Conservation (phyloP, 352 stramenopile genomes). For the Phytophthora agathidicida region DNA sequence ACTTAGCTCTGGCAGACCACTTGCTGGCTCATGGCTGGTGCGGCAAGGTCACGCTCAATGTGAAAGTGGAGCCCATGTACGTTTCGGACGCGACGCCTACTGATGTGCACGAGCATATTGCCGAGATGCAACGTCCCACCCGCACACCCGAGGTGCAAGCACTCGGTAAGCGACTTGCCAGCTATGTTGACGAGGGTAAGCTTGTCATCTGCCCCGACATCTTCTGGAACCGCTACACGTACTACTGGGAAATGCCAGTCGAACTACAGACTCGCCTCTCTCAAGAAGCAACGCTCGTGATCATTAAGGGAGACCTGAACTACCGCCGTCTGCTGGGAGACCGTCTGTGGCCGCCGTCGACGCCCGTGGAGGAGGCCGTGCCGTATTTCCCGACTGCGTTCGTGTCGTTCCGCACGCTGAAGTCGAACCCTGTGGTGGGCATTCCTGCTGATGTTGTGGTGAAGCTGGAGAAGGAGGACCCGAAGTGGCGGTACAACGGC, state of each 20-base stretch:
- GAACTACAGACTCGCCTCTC: conserved; percentile 37
- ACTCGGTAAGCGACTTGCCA: conserved; percentile 45
- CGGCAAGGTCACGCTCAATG: conserved; percentile 65
- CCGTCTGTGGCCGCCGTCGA: conserved; percentile 89
- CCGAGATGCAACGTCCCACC: conserved; percentile 39
- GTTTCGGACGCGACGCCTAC: conserved; percentile 71
- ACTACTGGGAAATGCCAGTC: conserved; percentile 69
- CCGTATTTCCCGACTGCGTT: conserved; percentile 77
- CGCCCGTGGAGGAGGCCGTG: conserved; percentile 85
- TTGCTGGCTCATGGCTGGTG: conserved; percentile 59
- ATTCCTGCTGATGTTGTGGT: conserved; percentile 49
- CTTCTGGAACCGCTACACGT: conserved; percentile 80
- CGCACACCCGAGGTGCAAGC: conserved; percentile 48
- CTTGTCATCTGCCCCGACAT: conserved; percentile 38
- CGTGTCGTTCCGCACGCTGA: conserved; percentile 73
- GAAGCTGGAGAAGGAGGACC: conserved; percentile 54
- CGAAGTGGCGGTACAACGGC: conserved; percentile 71
- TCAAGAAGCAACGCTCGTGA: conserved; percentile 80
- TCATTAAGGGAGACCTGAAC: conserved; percentile 98
- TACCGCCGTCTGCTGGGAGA: conserved; percentile 96
- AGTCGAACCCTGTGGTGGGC: conserved; percentile 75
- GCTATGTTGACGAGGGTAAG: conserved; percentile 36
- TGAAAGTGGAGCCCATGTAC: conserved; percentile 81
- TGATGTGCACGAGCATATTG: conserved; percentile 70
- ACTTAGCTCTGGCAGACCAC: conserved; percentile 71